Base-by-base conservation (phyloP, 2,329 filamentous ascomycete species). In the Harringtonia lauricola region DNA sequence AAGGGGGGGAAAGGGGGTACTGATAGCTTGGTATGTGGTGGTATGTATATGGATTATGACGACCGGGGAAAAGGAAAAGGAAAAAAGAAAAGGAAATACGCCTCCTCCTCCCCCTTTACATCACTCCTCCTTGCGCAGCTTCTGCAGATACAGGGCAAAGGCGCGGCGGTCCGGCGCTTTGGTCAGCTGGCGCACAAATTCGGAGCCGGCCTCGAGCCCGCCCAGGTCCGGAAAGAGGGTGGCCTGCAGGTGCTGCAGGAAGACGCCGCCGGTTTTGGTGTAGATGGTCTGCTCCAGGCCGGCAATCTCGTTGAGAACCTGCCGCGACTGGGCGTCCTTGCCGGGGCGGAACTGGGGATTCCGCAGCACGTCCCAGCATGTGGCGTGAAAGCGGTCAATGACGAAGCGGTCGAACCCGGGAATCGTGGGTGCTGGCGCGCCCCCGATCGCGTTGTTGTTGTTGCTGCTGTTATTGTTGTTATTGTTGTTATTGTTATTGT, bases 351-450 rank as follows among this genome's bases (percentile, higher is more conserved):
- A 95, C 18, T 74, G 74, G 7, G 83, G 71, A 36, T 89, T 83
- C 33, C 78, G 79, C 30, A 94, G 78, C 8, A 96, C 80, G 34
- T 86, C 83, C 92, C 92, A 98, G 60, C 85, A 89, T 8, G 94
- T 73, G 0, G 85, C 76, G 46, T 94, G 90, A 66, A 98, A 95
- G 19, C 84, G 78, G 36, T 85, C 79, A 46, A 96, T 84, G 63
- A 95, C 83, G 64, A 95, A 96, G 45, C 77, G 75, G 54, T 95
- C 88, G 58, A 98, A 98, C 8, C 92, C 90, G 2, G 89, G 86
- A 24, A 98, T 79, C 17, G 64, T 65, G 12, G 79, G 78, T 12
- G 64, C 59, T 4, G 77, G 46, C 5, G 67, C 2, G 70, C 68
- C 4, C 10, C 41, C 49, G 7, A 48, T 6, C 33, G 29, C 14